Percentiles rank a stretch among this genome's conserved stretches.
These are phyloP conservation scores for Carallia brachiata DNA, from an alignment of 345 rosid genomes.

Conservation along the genomic window DNA sequence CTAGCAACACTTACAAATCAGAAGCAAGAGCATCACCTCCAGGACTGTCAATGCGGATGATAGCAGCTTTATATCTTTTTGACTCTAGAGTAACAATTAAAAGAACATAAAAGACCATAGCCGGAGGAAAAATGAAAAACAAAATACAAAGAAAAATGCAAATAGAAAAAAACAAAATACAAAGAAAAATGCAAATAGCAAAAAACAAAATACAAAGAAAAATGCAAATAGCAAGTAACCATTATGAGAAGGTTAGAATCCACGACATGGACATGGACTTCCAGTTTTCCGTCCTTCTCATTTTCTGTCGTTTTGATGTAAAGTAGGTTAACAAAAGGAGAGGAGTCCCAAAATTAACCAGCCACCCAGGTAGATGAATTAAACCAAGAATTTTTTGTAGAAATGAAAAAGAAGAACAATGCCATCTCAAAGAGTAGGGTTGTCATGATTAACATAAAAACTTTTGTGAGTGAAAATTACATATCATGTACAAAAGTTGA, in stretches of 20 bases:
- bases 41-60: slow-evolving; percentile 91
- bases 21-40: slow-evolving; percentile 99
- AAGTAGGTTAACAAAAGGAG: too few species aligned
- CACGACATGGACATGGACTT: not conserved
- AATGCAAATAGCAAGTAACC: slow-evolving; percentile 1
- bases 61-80: slow-evolving; percentile 77
- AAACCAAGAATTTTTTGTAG: too few species aligned
- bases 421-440: not conserved
- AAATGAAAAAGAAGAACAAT: not conserved
- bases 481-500: too few species aligned
- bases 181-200: not conserved
- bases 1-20: slow-evolving; percentile 77
- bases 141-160: not conserved
- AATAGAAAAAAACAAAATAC: not conserved
- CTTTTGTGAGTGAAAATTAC: too few species aligned
- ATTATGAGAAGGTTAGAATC: not conserved
- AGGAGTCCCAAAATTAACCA: too few species aligned
- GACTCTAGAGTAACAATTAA: slow-evolving; percentile 41
- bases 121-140: slow-evolving; percentile 14
- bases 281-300: not conserved
- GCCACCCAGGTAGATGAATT: too few species aligned
- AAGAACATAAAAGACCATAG: not conserved
- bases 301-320: too few species aligned
- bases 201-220: not conserved
- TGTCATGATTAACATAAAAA: too few species aligned